A percentile compares a stretch with the other conserved stretches of the same genome.
Conservation (phyloP, 2,329 filamentous ascomycete genomes). For the Stromatinia cepivora region DNA sequence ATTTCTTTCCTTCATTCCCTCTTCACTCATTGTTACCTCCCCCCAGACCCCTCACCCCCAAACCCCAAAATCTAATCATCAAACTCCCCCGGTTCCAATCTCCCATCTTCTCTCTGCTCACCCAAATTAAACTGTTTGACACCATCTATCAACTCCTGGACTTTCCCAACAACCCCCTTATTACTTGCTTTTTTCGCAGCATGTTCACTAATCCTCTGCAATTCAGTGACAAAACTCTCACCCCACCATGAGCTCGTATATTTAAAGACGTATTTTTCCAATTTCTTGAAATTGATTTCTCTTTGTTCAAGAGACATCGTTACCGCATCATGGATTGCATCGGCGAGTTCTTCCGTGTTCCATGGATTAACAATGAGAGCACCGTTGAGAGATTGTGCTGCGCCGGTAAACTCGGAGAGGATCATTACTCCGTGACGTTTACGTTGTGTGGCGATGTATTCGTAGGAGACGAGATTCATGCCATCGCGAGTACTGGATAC, state of each 20-base stretch:
- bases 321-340: slow-evolving; percentile 92
- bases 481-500: slow-evolving; percentile 96
- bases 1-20: background rate
- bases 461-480: slow-evolving; percentile 98
- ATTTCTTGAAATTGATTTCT: slow-evolving; percentile 81
- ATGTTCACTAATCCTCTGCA: slow-evolving; percentile 47
- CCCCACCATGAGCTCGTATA: slow-evolving; percentile 99
- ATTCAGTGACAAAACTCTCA: slow-evolving; percentile 83
- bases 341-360: slow-evolving; percentile 95
- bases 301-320: slow-evolving; percentile 92
- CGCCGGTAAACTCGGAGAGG: slow-evolving; percentile 93
- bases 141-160: slow-evolving; percentile 29
- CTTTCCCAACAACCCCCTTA: slow-evolving; percentile 15
- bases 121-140: slow-evolving; percentile 28
- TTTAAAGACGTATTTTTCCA: slow-evolving; percentile 94
- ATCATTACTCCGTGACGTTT: slow-evolving; percentile 92
- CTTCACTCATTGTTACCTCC: too few relatives aligned
- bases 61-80: slow-evolving; percentile 18
- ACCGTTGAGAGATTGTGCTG: slow-evolving; percentile 90
- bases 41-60: too few relatives aligned
- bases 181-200: slow-evolving; percentile 40
- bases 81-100: slow-evolving; percentile 23
- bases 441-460: slow-evolving; percentile 93
- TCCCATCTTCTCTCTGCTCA: slow-evolving; percentile 23
- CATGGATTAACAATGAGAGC: slow-evolving; percentile 95